Base-by-base conservation (phyloP, 164 flowering plant species). In the Annona cherimola region DNA sequence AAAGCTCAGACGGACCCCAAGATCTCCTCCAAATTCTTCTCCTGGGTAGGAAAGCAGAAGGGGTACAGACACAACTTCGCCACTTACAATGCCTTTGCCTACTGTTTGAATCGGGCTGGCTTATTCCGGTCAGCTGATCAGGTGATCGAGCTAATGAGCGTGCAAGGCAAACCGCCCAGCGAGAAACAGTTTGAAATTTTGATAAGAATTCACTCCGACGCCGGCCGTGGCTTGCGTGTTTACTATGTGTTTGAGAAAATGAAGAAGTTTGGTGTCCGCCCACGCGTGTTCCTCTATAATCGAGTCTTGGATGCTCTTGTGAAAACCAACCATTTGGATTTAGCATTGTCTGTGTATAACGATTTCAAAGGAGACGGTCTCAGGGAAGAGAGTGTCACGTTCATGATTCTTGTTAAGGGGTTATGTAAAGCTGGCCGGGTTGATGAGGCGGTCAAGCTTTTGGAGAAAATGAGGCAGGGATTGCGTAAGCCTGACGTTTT, bases 41-140 rank as follows among this genome's bases (percentile, higher is more conserved):
- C 83, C 69, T 95, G 98, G 97, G 97, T 98, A 19, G 91, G 97
- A 76, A 95, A 88, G 83, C 99, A 95, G 63, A 95, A 93, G 84
- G 99, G 99, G 7, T 93, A 78, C 66, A 77, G 77, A 62, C 98
- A 96, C 66, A 85, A 82, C 77, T 96, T 80, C 57, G 84, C 88
- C 59, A 79, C 90, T 18, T 96, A 90, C 68, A 93, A 96, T 78
- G 98, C 99, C 5, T 85, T 89, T 57, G 87, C 97, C 42, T 89
- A 91, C 79, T 91, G 94, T 67, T 78, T 96, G 86, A 90, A 91
- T 71, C 80, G 98, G 4, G 77, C 73, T 41, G 84, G 86, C 72
- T 78, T 76, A 66, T 88, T 85, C 71, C 84, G 94, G 63, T 85
- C 91, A 0, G 99, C 96, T 26, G 97, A 96, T 83, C 93, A 93